A percentile compares a stretch with the other conserved stretches of the same genome.
These are phyloP conservation scores for Sporothrix protearum DNA, from an alignment of 2,329 filamentous ascomycete genomes.

Conservation along the genomic window DNA sequence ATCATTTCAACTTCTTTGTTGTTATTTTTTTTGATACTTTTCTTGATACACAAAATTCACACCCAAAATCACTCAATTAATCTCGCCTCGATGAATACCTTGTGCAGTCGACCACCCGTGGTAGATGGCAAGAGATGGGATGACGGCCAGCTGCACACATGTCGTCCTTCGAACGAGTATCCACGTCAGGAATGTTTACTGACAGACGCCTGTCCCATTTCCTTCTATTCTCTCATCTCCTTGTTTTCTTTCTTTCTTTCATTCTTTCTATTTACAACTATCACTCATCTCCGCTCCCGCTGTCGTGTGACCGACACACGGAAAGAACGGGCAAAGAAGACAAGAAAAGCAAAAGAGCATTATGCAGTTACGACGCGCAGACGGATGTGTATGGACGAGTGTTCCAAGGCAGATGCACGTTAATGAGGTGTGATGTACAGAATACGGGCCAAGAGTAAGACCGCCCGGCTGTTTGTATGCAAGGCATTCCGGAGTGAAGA, in stretches of 20 bases:
- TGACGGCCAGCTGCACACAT: neutral
- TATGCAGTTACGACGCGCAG: neutral
- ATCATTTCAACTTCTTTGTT: neutral
- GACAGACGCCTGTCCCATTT: neutral
- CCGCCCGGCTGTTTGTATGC: neutral
- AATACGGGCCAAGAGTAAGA: neutral
- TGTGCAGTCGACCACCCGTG: neutral
- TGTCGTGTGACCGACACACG: neutral
- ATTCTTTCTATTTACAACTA: neutral
- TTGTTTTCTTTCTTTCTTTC: neutral
- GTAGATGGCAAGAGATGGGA: neutral
- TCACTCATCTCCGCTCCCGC: neutral
- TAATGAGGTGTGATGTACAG: neutral
- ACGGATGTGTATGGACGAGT: neutral
- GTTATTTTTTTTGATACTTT: conserved; percentile 3
- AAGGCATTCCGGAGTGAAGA: neutral
- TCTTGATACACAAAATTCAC: conserved; percentile 2
- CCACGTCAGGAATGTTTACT: neutral
- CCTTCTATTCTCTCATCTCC: neutral
- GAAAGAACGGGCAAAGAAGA: neutral
- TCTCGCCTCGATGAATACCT: neutral
- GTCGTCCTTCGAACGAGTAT: neutral
- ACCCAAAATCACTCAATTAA: neutral
- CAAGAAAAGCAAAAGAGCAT: neutral
- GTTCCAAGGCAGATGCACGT: too few species aligned